Conservation (phyloP, 495 filamentous ascomycete species). For the Xylaria longipes region DNA sequence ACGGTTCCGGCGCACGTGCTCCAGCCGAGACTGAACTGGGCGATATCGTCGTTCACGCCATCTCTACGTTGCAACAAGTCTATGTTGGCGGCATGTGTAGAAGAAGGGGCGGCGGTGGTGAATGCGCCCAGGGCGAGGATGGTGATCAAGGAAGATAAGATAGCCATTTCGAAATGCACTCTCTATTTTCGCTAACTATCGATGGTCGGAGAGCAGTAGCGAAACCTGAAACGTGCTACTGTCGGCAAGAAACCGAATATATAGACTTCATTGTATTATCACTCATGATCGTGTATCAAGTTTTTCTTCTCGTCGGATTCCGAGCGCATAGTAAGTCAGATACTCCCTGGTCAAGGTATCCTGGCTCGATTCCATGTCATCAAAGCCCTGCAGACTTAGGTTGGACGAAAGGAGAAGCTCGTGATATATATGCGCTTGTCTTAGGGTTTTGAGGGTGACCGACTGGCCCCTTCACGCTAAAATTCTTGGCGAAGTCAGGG, state of each 20-base stretch:
- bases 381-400: not conserved
- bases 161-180: not conserved
- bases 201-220: not conserved
- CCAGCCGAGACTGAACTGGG: slow-evolving; percentile 5
- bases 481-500: too few species aligned
- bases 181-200: not conserved
- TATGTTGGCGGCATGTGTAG: too few species aligned
- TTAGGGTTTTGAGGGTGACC: too few species aligned
- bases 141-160: not conserved
- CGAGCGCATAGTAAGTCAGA: not conserved
- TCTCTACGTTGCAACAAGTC: not conserved
- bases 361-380: not conserved
- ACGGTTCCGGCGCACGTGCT: slow-evolving; percentile 7
- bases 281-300: not conserved
- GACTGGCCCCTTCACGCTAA: too few species aligned
- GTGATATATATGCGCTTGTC: not conserved
- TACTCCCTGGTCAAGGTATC: not conserved
- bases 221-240: not conserved
- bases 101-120: too few species aligned
- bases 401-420: not conserved
- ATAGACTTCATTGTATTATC: not conserved
- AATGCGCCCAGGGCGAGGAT: not conserved
- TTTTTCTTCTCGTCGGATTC: not conserved
- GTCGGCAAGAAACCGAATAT: not conserved
- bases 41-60: slow-evolving; percentile 1